Conservation (phyloP, 1,139 yeast species). For the Nakaseomyces bracarensis region DNA sequence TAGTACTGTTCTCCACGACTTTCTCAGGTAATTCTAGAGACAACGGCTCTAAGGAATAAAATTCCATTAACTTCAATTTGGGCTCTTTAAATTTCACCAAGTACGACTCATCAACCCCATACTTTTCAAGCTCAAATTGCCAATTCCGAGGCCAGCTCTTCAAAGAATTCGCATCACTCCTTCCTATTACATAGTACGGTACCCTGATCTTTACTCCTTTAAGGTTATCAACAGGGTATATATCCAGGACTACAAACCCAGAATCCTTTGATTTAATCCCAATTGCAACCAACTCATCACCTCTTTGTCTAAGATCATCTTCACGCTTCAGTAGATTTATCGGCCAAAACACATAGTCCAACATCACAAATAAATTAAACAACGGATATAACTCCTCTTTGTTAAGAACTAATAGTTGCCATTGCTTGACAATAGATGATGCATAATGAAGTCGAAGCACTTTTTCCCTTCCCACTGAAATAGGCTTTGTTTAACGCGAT, state of each 20-base stretch:
- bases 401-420: no score
- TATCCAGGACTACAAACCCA: slow-evolving; percentile 1
- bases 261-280: background rate
- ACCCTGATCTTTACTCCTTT: slow-evolving; percentile 8
- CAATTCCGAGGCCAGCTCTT: slow-evolving; percentile 4
- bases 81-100: slow-evolving; percentile 69
- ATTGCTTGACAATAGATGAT: no score
- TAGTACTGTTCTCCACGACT: background rate
- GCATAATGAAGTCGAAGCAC: no score
- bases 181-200: slow-evolving; percentile 18
- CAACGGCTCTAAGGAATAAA: slow-evolving; percentile 68
- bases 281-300: slow-evolving; percentile 1
- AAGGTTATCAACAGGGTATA: background rate
- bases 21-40: slow-evolving; percentile 49
- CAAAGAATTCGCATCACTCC: slow-evolving; percentile 1
- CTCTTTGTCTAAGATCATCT: background rate
- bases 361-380: no score
- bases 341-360: slow-evolving; percentile 5
- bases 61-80: slow-evolving; percentile 62
- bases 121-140: background rate
- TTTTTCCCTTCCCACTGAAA: no score
- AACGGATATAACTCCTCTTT: no score
- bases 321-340: background rate
- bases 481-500: no score
- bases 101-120: slow-evolving; percentile 22